These are phyloP conservation scores for Aspergillus persii DNA, from an alignment of 2,329 filamentous ascomycete species.

Conservation along the genomic window DNA sequence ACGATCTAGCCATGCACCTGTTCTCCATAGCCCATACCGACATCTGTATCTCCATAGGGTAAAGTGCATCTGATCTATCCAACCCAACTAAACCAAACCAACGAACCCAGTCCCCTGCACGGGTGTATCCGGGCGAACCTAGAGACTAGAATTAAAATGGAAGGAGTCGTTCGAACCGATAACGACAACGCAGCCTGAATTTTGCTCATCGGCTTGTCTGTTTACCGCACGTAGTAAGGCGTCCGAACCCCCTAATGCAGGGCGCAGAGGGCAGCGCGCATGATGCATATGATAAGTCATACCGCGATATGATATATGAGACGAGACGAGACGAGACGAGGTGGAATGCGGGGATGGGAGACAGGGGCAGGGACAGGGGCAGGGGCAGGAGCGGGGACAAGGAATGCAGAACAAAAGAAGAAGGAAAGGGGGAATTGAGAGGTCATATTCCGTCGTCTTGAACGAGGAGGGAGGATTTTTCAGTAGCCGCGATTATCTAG, in stretches of 20 bases:
- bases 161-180: no score
- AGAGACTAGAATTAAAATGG: not conserved
- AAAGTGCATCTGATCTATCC: not conserved
- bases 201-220: no score
- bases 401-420: no score
- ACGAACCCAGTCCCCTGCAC: not conserved
- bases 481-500: not conserved
- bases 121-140: not conserved
- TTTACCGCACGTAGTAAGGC: no score
- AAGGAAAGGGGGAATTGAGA: not conserved
- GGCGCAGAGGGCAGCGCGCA: not conserved
- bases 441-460: not conserved
- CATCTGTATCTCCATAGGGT: no score
- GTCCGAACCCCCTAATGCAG: not conserved
- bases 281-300: not conserved
- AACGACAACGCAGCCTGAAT: no score
- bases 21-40: no score
- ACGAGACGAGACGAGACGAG: not conserved
- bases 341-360: conserved; percentile 1
- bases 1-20: no score
- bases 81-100: no score
- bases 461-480: not conserved
- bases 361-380: not conserved
- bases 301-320: not conserved
- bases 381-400: not conserved